Percentiles rank a stretch among this genome's conserved stretches.
These are phyloP conservation scores for Nyssa sinensis DNA, from an alignment of 148 eudicot genomes.

Conservation along the genomic window DNA sequence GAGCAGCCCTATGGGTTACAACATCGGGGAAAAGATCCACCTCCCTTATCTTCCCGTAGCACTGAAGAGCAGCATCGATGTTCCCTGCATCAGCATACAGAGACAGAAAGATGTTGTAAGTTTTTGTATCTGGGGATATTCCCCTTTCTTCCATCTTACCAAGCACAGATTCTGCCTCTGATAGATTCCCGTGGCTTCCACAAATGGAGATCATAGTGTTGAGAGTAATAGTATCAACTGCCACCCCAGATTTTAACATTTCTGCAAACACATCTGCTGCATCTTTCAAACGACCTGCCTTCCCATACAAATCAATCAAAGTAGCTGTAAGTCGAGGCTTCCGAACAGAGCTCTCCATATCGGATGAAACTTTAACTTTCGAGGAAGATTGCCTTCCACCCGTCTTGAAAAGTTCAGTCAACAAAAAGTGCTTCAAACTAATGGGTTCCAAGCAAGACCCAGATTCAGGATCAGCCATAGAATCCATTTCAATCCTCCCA, in stretches of 20 bases:
- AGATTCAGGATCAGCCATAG: constrained; percentile 35
- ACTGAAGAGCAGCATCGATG: constrained; percentile 52
- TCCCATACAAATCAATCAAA: constrained; percentile 86
- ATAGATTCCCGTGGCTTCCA: constrained; percentile 73
- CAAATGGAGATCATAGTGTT: constrained; percentile 81
- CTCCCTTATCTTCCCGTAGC: constrained; percentile 63
- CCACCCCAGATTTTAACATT: constrained; percentile 74
- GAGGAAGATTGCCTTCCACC: constrained; percentile 53
- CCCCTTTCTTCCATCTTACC: constrained; percentile 81
- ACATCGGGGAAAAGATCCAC: constrained; percentile 70
- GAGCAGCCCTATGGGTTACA: constrained; percentile 66
- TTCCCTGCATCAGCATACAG: constrained; percentile 63
- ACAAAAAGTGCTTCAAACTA: constrained; percentile 67
- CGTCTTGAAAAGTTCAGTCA: constrained; percentile 71
- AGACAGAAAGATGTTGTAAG: constrained; percentile 78
- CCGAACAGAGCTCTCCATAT: constrained; percentile 31
- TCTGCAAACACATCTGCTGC: constrained; percentile 77
- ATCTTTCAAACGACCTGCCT: constrained; percentile 72
- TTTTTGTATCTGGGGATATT: constrained; percentile 68
- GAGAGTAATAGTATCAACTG: constrained; percentile 62
- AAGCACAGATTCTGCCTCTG: constrained; percentile 78
- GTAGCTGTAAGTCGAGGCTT: constrained; percentile 65
- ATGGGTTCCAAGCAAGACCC: constrained; percentile 33
- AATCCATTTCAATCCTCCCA: constrained; percentile 64
- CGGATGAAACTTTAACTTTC: constrained; percentile 17